Evolutionary conservation across 1,139 yeast species (phyloP).

Genomic region (Wickerhamiella pararugosa): DNA sequence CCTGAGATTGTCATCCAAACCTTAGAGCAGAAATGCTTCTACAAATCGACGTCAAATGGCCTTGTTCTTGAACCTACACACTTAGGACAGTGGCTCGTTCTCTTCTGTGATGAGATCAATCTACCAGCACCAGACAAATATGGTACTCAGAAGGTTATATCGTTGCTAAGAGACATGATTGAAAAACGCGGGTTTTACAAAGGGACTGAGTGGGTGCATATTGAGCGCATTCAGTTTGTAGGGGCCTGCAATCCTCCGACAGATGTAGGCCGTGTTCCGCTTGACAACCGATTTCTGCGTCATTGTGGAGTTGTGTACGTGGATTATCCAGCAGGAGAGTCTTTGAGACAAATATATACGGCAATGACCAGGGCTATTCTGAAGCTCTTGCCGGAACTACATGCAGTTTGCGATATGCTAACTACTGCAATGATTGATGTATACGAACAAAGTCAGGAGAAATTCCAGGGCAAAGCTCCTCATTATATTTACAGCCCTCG

Average conservation of each 20-base stretch:
- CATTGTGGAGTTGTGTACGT: conserved; percentile 57
- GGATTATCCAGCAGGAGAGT: conserved; percentile 59
- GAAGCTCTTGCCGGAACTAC: conserved; percentile 46
- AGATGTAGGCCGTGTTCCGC: conserved; percentile 54
- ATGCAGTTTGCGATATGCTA: conserved; percentile 38
- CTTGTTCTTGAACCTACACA: conserved; percentile 42
- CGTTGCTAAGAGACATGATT: conserved; percentile 59
- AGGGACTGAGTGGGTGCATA: conserved; percentile 41
- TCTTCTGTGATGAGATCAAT: conserved; percentile 88
- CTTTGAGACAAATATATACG: conserved; percentile 53
- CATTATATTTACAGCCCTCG: conserved; percentile 82
- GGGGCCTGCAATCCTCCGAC: conserved; percentile 92
- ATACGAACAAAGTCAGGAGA: conserved; percentile 33
- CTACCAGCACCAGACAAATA: conserved; percentile 61
- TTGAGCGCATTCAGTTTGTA: conserved; percentile 63
- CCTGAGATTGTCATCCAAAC: conserved; percentile 48
- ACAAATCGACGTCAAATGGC: conserved; percentile 39
- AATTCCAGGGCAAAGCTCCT: conserved; percentile 27
- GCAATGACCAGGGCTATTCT: conserved; percentile 32
- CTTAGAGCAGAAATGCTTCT: conserved; percentile 59
- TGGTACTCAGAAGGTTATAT: conserved; percentile 64
- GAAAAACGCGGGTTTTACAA: conserved; percentile 70
- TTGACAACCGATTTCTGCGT: conserved; percentile 53
- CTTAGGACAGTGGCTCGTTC: conserved; percentile 58
- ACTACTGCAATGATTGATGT: conserved; percentile 57